A percentile compares a stretch with the other conserved stretches of the same genome.
Conservation (phyloP, 2,329 filamentous ascomycete genomes). For the Tolypocladium capitatum region DNA sequence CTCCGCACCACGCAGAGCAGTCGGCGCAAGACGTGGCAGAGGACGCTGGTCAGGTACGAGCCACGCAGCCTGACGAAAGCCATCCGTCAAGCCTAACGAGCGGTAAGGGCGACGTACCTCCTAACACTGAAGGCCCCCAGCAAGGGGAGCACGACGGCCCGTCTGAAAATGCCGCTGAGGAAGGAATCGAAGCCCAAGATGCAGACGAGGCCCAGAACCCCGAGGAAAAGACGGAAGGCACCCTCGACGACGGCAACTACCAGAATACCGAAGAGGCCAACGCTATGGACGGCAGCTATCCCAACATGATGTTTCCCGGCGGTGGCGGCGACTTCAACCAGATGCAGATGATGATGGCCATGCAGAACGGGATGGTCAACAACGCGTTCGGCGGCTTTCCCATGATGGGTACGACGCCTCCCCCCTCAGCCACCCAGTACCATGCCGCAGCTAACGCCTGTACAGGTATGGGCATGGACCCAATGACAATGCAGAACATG, state of each 20-base stretch:
- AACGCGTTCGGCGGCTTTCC: slow-evolving; percentile 46
- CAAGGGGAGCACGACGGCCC: background rate
- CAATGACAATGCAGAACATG: slow-evolving; percentile 60
- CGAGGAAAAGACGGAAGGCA: slow-evolving; percentile 1
- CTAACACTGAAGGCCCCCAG: background rate
- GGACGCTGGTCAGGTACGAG: slow-evolving; percentile 4
- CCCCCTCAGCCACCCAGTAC: background rate
- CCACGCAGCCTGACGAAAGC: background rate
- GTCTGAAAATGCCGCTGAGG: background rate
- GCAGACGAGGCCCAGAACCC: background rate
- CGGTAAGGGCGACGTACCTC: background rate
- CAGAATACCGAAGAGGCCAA: slow-evolving; percentile 22
- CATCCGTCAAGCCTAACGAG: background rate
- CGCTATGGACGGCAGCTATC: slow-evolving; percentile 32
- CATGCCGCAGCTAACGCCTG: slow-evolving; percentile 39
- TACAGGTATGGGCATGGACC: slow-evolving; percentile 76
- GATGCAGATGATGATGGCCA: slow-evolving; percentile 70
- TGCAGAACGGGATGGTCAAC: slow-evolving; percentile 54
- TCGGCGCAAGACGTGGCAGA: background rate
- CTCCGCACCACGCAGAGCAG: background rate
- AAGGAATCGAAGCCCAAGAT: background rate
- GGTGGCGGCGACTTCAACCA: slow-evolving; percentile 55
- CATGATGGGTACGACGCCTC: slow-evolving; percentile 60
- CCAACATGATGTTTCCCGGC: slow-evolving; percentile 46
- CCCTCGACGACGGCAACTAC: slow-evolving; percentile 12